phyloP scores from a whole-genome alignment of 2,329 filamentous ascomycete species.

The Simplicillium sp. region DNA sequence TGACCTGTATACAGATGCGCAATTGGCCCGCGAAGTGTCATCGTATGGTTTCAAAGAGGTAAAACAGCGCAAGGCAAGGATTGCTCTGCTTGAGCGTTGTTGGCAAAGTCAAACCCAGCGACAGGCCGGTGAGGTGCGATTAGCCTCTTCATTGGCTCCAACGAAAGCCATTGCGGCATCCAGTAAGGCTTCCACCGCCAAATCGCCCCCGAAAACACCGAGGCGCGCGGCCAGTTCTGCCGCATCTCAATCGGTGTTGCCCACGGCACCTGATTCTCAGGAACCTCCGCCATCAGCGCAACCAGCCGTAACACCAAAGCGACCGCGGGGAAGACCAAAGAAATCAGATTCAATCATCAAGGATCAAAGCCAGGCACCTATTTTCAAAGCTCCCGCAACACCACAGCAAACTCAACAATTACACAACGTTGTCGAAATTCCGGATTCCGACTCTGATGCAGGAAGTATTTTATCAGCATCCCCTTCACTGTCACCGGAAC shows the following conservation, averaged over 20 bases:
- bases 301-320: conserved; percentile 22
- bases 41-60: conserved; percentile 65
- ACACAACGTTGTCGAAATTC: conserved; percentile 32
- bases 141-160: conserved; percentile 7
- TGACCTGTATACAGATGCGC: conserved; percentile 49
- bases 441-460: conserved; percentile 38
- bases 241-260: not conserved
- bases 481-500: conserved; percentile 23
- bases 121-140: conserved; percentile 9
- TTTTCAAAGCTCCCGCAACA: too few species aligned
- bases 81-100: conserved; percentile 59
- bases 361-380: too few species aligned
- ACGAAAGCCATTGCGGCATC: conserved; percentile 8
- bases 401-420: conserved; percentile 7
- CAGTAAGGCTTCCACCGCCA: conserved; percentile 3
- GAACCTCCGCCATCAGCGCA: conserved; percentile 25
- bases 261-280: conserved; percentile 13
- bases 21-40: conserved; percentile 52
- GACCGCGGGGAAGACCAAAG: conserved; percentile 12
- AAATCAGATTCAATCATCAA: conserved; percentile 1
- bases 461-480: conserved; percentile 17
- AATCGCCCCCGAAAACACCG: conserved; percentile 5
- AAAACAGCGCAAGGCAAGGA: conserved; percentile 59
- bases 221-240: not conserved
- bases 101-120: conserved; percentile 50